A percentile compares a stretch with the other conserved stretches of the same genome.
Conservation (phyloP, 306 rosid species). For the Dryas octopetala region DNA sequence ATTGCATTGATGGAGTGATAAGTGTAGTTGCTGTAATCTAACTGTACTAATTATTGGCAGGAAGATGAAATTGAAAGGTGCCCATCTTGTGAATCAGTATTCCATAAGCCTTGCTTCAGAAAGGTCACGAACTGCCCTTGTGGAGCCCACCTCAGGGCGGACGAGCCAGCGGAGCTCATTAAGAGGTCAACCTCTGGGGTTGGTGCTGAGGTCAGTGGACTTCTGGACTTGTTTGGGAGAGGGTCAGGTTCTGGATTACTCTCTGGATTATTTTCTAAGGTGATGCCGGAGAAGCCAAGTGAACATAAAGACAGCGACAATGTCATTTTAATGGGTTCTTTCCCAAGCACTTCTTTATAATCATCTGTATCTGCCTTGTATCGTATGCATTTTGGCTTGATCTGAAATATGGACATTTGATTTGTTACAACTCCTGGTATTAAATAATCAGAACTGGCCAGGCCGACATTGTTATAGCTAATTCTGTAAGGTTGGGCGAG, state of each 20-base stretch:
- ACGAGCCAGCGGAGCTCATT: conserved; percentile 35
- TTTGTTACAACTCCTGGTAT: conserved; percentile 29
- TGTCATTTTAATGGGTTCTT: conserved; percentile 80
- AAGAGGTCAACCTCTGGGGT: conserved; percentile 34
- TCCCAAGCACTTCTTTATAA: conserved; percentile 68
- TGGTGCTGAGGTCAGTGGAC: conserved; percentile 44
- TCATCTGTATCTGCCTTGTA: conserved; percentile 18
- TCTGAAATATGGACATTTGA: conserved; percentile 20
- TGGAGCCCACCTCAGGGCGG: conserved; percentile 50
- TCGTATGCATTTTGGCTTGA: conserved; percentile 21
- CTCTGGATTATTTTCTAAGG: conserved; percentile 61
- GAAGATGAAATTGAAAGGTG: conserved; percentile 76
- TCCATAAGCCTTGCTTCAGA: conserved; percentile 75
- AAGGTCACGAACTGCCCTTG: conserved; percentile 71
- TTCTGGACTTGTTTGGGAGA: conserved; percentile 51
- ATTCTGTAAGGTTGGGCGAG: not conserved
- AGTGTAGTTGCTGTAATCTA: conserved; percentile 17
- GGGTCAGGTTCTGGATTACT: conserved; percentile 59
- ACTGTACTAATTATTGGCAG: conserved; percentile 48
- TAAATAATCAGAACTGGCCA: conserved; percentile 29
- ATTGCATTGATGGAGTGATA: not conserved
- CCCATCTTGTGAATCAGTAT: conserved; percentile 60
- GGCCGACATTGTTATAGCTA: conserved; percentile 11
- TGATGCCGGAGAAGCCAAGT: conserved; percentile 40
- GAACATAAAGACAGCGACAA: conserved; percentile 57